Conservation (phyloP, 1,284 basidiomycete species). For the Neolentinus lepideus region DNA sequence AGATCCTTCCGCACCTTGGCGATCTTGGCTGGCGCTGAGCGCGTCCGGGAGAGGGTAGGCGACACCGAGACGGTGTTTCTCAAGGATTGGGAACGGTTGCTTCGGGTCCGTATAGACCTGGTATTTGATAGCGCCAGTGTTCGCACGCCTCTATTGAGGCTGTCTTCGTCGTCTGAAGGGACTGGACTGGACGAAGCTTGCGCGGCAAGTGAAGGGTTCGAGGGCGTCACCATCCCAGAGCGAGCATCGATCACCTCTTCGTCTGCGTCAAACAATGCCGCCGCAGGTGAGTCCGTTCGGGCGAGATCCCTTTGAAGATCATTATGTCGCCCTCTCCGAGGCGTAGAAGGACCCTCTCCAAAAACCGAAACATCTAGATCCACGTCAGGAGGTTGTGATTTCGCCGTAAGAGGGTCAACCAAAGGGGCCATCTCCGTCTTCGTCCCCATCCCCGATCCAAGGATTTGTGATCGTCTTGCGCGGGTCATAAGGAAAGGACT, state of each 20-base stretch:
- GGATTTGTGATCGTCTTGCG: conserved; percentile 28
- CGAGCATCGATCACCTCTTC: conserved; percentile 9
- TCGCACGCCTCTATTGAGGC: not conserved
- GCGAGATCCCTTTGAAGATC: not conserved
- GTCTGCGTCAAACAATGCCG: conserved; percentile 22
- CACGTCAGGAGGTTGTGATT: not conserved
- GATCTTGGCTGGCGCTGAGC: not conserved
- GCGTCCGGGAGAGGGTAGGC: not conserved
- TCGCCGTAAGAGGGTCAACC: not conserved
- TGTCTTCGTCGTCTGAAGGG: not conserved
- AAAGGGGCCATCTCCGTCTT: not conserved
- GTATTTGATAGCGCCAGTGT: not conserved
- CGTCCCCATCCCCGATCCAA: not conserved
- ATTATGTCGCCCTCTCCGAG: not conserved
- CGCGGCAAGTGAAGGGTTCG: conserved; percentile 2
- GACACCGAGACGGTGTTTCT: not conserved
- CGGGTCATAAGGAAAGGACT: conserved; percentile 83
- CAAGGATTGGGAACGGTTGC: not conserved
- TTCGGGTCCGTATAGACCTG: not conserved
- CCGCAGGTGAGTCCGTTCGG: conserved; percentile 15
- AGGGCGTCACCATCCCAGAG: conserved; percentile 12
- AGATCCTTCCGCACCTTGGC: not conserved
- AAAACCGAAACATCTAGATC: not conserved
- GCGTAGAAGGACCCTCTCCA: not conserved
- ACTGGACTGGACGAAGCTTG: not conserved